phyloP scores from a whole-genome alignment of 805 yeast genomes.

The Isabelozyma heimii region DNA sequence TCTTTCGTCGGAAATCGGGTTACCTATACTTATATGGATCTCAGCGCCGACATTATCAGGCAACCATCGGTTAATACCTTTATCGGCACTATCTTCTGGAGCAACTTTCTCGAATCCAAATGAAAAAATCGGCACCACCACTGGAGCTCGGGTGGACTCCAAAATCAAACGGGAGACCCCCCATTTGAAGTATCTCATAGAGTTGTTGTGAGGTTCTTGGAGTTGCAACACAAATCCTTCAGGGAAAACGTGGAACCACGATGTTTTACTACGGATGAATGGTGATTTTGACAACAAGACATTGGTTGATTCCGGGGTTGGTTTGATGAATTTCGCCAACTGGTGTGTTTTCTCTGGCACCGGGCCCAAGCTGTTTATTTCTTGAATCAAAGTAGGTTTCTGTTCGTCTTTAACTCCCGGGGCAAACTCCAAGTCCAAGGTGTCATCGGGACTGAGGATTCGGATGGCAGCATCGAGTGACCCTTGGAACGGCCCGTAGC shows the following conservation, averaged over 20 bases:
- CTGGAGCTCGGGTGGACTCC: constrained; percentile 81
- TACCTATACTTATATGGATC: constrained; percentile 69
- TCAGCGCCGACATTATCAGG: constrained; percentile 68
- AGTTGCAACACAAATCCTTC: constrained; percentile 91
- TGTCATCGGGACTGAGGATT: constrained; percentile 75
- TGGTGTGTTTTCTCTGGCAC: constrained; percentile 6
- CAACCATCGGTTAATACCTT: constrained; percentile 53
- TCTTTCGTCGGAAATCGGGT: constrained; percentile 57
- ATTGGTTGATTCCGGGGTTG: constrained; percentile 26
- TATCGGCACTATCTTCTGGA: constrained; percentile 68
- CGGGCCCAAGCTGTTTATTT: constrained; percentile 19
- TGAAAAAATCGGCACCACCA: constrained; percentile 81
- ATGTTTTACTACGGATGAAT: constrained; percentile 58
- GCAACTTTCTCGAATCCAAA: constrained; percentile 84
- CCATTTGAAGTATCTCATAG: constrained; percentile 96
- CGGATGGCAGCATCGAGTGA: constrained; percentile 84
- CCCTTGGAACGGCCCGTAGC: constrained; percentile 90
- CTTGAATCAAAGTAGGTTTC: constrained; percentile 40
- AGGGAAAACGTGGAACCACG: constrained; percentile 94
- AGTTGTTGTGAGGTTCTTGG: constrained; percentile 72
- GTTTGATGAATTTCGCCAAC: constrained; percentile 20
- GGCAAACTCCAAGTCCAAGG: constrained; percentile 44
- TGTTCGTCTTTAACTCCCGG: constrained; percentile 26
- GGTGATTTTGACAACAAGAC: constrained; percentile 45
- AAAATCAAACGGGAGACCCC: constrained; percentile 82